Base-by-base conservation (phyloP, 805 yeast species). In the Metschnikowia bowlesiae region DNA sequence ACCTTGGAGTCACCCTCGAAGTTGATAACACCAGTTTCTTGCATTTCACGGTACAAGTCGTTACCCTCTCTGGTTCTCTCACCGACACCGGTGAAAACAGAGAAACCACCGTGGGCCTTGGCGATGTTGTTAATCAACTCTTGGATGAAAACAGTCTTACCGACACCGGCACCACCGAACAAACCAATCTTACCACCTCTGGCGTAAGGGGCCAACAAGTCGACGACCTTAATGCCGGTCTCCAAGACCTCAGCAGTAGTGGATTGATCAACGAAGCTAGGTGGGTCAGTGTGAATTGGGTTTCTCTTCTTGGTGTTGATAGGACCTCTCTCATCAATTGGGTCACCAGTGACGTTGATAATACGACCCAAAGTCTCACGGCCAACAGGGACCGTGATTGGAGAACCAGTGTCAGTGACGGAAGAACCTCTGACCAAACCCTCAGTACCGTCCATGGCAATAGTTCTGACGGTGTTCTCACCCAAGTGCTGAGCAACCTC, bases 141-240 rank as follows among this genome's bases (percentile, higher is more conserved):
- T 84, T 92, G 99, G 80, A 92, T 92, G 81, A 92, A 92, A 60
- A 92, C 99, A 78, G 99, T 92, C 81, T 92, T 92, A 81, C 99
- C 99, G 88, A 92, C 99, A 92, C 99, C 99, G 78, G 99, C 99
- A 92, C 99, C 99, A 83, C 99, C 99, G 87, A 92, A 92, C 73
- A 92, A 85, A 86, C 99, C 99, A 89, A 92, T 92, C 86, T 92
- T 92, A 89, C 99, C 99, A 89, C 99, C 99, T 89, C 97, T 90
- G 74, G 99, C 98, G 83, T 92, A 92, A 66, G 99, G 99, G 66
- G 99, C 99, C 64, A 92, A 84, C 73, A 92, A 83, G 76, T 92
- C 99, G 80, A 92, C 99, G 77, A 92, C 99, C 85, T 92, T 92
- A 76, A 92, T 92, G 89, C 99, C 97, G 62, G 99, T 92, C 82